Conservation (phyloP, 2,329 filamentous ascomycete species). For the Cryphonectria naterciae region DNA sequence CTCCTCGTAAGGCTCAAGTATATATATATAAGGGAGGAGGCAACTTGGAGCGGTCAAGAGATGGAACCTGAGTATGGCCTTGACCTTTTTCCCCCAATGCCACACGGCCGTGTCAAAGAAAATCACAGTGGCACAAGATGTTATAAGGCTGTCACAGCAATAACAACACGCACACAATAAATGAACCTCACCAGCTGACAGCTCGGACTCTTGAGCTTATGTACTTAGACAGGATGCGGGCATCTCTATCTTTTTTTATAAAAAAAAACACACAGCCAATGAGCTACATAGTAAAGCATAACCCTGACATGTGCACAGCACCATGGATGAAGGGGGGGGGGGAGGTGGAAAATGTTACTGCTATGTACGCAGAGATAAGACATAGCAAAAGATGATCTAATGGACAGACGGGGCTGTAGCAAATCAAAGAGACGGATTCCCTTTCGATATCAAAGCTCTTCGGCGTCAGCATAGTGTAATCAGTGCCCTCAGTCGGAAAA, state of each 20-base stretch:
- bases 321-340: background rate
- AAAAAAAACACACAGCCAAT: background rate
- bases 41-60: no score
- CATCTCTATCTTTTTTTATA: background rate
- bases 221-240: background rate
- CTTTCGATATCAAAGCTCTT: background rate
- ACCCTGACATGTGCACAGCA: background rate
- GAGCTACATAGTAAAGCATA: background rate
- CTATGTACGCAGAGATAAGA: constrained; percentile 6
- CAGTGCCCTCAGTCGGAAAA: background rate
- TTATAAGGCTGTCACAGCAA: no score
- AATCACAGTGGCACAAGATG: no score
- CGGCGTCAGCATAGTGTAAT: background rate
- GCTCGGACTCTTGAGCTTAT: background rate
- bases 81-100: no score
- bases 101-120: no score
- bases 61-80: no score
- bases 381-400: constrained; percentile 4
- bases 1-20: no score
- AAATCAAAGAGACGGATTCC: constrained; percentile 2
- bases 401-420: background rate
- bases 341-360: background rate
- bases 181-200: no score
- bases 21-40: no score
- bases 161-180: no score